Evolutionary conservation across 352 stramenopile genomes (phyloP).

Genomic region (Globisporangium ultimum): DNA sequence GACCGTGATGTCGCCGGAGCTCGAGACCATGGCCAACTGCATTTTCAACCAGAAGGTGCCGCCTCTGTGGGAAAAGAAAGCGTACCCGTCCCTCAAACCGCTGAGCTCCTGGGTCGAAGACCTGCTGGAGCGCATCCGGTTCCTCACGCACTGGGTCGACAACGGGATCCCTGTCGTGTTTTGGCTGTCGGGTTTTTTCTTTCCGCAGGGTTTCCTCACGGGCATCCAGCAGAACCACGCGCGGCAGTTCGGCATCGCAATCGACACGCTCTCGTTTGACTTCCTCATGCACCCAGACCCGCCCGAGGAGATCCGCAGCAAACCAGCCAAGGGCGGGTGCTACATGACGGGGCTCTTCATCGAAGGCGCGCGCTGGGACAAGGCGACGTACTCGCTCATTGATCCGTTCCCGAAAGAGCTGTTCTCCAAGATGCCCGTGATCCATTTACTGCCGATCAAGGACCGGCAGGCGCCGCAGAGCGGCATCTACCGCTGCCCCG

Average conservation of each 20-base stretch:
- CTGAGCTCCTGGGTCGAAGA: conserved; percentile 88
- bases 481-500: conserved; percentile 91
- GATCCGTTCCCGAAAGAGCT: conserved; percentile 91
- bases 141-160: conserved; percentile 50
- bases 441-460: conserved; percentile 83
- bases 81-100: conserved; percentile 90
- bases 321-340: conserved; percentile 56
- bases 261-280: conserved; percentile 82
- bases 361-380: conserved; percentile 90
- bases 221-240: conserved; percentile 68
- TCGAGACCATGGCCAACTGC: conserved; percentile 72
- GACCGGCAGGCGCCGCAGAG: conserved; percentile 72
- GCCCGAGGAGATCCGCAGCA: conserved; percentile 32
- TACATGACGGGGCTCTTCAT: conserved; percentile 92
- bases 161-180: conserved; percentile 35
- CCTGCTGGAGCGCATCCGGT: conserved; percentile 68
- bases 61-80: conserved; percentile 82
- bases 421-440: conserved; percentile 89
- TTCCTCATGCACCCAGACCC: conserved; percentile 70
- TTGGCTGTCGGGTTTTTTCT: conserved; percentile 94
- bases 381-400: conserved; percentile 60
- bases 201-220: conserved; percentile 88
- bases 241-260: conserved; percentile 61
- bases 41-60: conserved; percentile 90
- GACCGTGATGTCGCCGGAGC: conserved; percentile 20